Percentiles rank a stretch among this genome's conserved stretches.
phyloP scores from a whole-genome alignment of 2,329 filamentous ascomycete genomes.

The Boeremia lycopersici region DNA sequence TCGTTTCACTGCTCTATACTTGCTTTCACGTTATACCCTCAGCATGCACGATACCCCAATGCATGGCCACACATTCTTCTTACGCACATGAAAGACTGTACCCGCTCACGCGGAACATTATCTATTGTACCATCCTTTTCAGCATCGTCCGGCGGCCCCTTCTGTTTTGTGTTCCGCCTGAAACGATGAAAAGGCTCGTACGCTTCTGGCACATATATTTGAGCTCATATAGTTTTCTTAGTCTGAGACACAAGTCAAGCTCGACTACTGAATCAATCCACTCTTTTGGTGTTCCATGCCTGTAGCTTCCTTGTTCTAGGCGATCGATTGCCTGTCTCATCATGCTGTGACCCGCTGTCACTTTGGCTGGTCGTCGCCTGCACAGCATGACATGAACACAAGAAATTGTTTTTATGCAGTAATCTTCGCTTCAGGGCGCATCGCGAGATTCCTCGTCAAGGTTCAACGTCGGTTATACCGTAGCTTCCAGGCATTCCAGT shows the following conservation, averaged over 20 bases:
- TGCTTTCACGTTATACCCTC: slow-evolving; percentile 22
- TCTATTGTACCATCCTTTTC: slow-evolving; percentile 36
- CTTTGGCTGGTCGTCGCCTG: not conserved
- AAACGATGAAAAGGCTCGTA: slow-evolving; percentile 15
- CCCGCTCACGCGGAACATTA: slow-evolving; percentile 49
- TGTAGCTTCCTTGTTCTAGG: not conserved
- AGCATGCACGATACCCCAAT: slow-evolving; percentile 40
- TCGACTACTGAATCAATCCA: slow-evolving; percentile 15
- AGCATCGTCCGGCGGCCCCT: slow-evolving; percentile 10
- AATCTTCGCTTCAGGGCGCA: not conserved
- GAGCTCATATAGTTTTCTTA: slow-evolving; percentile 11
- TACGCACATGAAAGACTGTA: slow-evolving; percentile 44
- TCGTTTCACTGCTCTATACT: slow-evolving; percentile 4
- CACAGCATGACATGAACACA: not conserved
- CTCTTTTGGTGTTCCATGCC: slow-evolving; percentile 11
- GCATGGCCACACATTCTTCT: slow-evolving; percentile 21
- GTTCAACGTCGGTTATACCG: not conserved
- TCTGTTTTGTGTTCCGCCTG: slow-evolving; percentile 3
- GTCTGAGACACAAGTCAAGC: slow-evolving; percentile 15
- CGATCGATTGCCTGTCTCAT: slow-evolving; percentile 4
- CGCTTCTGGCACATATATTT: slow-evolving; percentile 13
- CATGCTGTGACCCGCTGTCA: slow-evolving; percentile 13
- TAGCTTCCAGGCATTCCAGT: not conserved
- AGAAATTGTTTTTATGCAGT: slow-evolving; percentile 4
- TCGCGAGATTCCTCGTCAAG: not conserved